Evolutionary conservation across 306 rosid genomes (phyloP), one percentile per base, ranked within the genome.

Genomic region (Citrullus amarus): DNA sequence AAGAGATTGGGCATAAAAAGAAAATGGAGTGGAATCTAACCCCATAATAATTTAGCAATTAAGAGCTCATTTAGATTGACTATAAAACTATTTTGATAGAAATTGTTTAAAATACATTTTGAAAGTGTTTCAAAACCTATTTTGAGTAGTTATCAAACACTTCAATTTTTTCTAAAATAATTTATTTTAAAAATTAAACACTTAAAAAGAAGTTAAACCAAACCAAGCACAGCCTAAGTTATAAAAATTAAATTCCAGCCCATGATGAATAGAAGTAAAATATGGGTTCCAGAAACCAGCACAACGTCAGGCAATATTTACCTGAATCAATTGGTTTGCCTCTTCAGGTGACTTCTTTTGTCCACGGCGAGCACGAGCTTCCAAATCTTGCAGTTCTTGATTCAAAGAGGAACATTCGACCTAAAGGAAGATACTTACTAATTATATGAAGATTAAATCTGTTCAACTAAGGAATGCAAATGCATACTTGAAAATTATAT

Each of bases 301-400:
- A 38, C 48, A 30, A 63, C 22, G 16, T 62, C 30, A 25, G 58
- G 54, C 8, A 7, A 76, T 48, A 30, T 36, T 68, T 83, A 95
- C 99, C 97, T 95, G 97, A 85, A 92, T 85, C 74, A 86, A 81
- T 92, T 95, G 99, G 83, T 91, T 95, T 77, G 97, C 88, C 74
- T 95, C 99, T 63, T 95, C 99, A 18, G 93, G 97, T 4, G 89
- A 79, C 86, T 90, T 95, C 83, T 95, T 95, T 76, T 92, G 97
- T 65, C 91, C 99, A 55, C 97, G 93, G 76, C 93, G 96, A 83
- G 85, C 81, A 65, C 93, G 92, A 81, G 85, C 86, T 86, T 92
- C 99, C 91, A 95, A 78, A 86, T 92, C 99, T 92, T 92, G 99
- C 71, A 95, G 86, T 81, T 95, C 97, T 95, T 95, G 99, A 83